A percentile compares a stretch with the other conserved stretches of the same genome.
Conservation (phyloP, 805 yeast genomes). For the Pichia deserticola region DNA sequence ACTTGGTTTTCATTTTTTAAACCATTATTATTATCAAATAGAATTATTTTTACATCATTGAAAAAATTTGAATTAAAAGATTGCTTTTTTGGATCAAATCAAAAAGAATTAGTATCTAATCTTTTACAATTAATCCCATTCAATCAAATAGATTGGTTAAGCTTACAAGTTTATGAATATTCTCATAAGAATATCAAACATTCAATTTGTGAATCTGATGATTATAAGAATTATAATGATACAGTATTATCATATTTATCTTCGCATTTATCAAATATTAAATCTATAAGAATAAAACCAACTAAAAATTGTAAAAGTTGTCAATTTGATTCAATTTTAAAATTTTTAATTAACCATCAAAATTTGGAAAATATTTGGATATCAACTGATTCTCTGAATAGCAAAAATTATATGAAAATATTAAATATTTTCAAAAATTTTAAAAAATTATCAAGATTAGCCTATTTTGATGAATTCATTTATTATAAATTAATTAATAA, state of each 20-base stretch:
- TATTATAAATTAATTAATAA: conserved; percentile 14
- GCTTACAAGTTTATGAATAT: conserved; percentile 21
- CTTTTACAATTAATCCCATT: conserved; percentile 32
- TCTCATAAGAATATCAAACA: conserved; percentile 21
- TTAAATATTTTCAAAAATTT: conserved; percentile 4
- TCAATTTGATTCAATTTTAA: conserved; percentile 16
- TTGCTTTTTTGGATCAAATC: conserved; percentile 20
- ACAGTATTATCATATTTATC: conserved; percentile 12
- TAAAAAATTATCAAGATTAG: conserved; percentile 10
- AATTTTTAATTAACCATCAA: conserved; percentile 8
- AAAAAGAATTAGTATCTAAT: conserved; percentile 18
- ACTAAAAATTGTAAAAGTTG: conserved; percentile 23
- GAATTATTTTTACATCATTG: conserved; percentile 9
- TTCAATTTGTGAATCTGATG: neutral
- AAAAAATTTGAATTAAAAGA: conserved; percentile 14
- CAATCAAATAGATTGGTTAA: conserved; percentile 14
- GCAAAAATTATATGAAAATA: conserved; percentile 8
- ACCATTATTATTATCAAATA: neutral
- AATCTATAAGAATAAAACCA: conserved; percentile 18
- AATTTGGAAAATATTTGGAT: conserved; percentile 12
- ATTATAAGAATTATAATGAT: neutral
- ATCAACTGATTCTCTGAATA: conserved; percentile 16
- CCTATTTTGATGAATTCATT: conserved; percentile 20
- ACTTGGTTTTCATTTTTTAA: conserved; percentile 26
- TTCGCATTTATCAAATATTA: conserved; percentile 15